Base-by-base conservation (phyloP, 768 basidiomycete genomes). In the Paxillus rubicundulus region DNA sequence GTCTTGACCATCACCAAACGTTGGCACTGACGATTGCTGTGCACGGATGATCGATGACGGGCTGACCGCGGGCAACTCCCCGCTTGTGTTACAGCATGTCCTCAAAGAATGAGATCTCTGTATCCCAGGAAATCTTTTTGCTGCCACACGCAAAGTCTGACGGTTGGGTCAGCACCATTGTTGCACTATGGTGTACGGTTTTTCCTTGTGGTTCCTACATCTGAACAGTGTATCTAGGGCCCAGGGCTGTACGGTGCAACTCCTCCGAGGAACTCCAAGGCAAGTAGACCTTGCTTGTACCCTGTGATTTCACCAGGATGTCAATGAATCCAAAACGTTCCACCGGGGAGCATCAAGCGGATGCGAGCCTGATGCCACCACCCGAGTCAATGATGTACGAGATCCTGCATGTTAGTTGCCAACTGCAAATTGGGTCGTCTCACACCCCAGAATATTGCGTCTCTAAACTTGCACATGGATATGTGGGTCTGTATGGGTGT, bases 331-430 rank as follows among this genome's bases (percentile, higher is more conserved):
- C 70, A 5, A 59, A 67, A 17, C 67, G 66, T 9, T 66, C 81
- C 9, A 69, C 80, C 27, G 69, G 71, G 10, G 77, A 79, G n/a
- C 71, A 77, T 50, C 61, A 55, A 14, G 66, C 65, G 12, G 85
- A 85, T 0, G 56, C 70, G 47, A 63, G 56, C 50, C 86, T 82
- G 62, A 70, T 20, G 72, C 80, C 14, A 87, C 54, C n/a, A n/a
- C n/a, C n/a, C n/a, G n/a, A n/a, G n/a, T n/a, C 85, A n/a, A 62
- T 87, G 86, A 87, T 60, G 71, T 87, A 76, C 60, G 24, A 18
- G 10, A 27, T 28, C 34, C 41, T n/a, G 3, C 34, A 20, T 2
- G 7, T 27, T 49, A 17, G 37, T 16, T 18, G 18, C 20, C 41
- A 50, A 44, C 18, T 18, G 21, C 34, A 49, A 42, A 38, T 46